Evolutionary conservation across 2,329 filamentous ascomycete genomes (phyloP), one percentile per base, ranked within the genome.

Genomic region (Phoma sp.): DNA sequence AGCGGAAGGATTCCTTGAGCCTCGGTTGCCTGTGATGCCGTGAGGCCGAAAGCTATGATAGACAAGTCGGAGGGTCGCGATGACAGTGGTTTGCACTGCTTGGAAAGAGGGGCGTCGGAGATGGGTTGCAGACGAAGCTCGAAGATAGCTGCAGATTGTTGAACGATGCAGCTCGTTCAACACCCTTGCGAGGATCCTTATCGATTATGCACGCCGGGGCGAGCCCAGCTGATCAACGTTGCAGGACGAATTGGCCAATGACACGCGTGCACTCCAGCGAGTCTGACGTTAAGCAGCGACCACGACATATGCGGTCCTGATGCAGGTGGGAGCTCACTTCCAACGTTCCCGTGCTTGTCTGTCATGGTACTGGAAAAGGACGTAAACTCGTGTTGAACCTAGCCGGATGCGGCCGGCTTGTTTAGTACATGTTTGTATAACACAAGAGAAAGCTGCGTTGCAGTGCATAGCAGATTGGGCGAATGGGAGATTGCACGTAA

Each of bases 11-110:
- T 34, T 18, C 47, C 47, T 50, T 53, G 57, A 65, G 60, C 71
- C 71, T 71, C 69, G 71, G 71, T 59, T 70, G 61, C 68, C 65
- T 66, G 69, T 73, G 71, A 72, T 60, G 52, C 68, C 65, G 67
- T 60, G 54, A 65, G 42, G 52, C 65, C 66, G 66, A 65, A 49
- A 54, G 51, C 30, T 55, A 52, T 38, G 50, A 51, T 48, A 39
- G 46, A 33, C 54, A 53, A 56, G 58, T 40, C 57, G 55, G 54
- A 57, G 30, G 54, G 42, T 59, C 55, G 56, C 47, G 30, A 54
- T 47, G 53, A 59, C 52, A 47, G 42, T 26, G 29, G 26, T 14
- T 46, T 36, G 32, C 17, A 38, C 33, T 49, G 39, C 42, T 47
- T 45, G 23, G 21, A 48, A 36, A 32, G 43, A 45, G 25, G 50